phyloP scores from a whole-genome alignment of 441 rosid genomes.

The Adansonia madagascariensis region DNA sequence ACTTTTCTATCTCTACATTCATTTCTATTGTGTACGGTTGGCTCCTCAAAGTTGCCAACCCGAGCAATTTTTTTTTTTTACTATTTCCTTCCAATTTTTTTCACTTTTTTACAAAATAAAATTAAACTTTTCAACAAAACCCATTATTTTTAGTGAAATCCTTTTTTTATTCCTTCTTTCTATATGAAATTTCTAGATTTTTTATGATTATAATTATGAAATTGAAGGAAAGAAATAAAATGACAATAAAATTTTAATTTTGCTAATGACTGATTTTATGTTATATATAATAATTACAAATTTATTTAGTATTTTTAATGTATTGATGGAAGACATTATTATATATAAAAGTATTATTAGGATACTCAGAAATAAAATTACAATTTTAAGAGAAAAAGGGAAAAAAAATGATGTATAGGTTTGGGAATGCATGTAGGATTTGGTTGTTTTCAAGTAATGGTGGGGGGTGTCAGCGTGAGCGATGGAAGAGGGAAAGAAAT shows the following conservation, averaged over 20 bases:
- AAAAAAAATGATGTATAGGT: background rate
- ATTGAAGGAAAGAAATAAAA: background rate
- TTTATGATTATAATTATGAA: background rate
- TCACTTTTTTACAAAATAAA: background rate
- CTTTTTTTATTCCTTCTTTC: background rate
- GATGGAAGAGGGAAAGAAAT: conserved; percentile 12
- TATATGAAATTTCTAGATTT: background rate
- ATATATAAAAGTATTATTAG: too few species aligned
- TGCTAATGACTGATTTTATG: too few species aligned
- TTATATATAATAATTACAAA: too few species aligned
- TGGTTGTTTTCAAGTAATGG: background rate
- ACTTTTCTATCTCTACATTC: conserved; percentile 7
- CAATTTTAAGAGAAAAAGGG: background rate
- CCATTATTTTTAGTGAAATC: background rate
- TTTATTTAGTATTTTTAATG: too few species aligned
- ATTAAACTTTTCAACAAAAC: background rate
- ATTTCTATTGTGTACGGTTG: background rate
- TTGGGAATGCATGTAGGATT: background rate
- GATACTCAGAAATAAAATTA: too few species aligned
- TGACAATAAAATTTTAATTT: too few species aligned
- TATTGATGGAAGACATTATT: too few species aligned
- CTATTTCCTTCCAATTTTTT: too few species aligned
- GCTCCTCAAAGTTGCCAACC: conserved; percentile 20
- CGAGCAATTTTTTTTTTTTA: background rate
- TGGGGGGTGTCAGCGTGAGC: background rate